Evolutionary conservation across 371 early-diverging fungal genomes (phyloP).

Genomic region (Vittaforma corneae): DNA sequence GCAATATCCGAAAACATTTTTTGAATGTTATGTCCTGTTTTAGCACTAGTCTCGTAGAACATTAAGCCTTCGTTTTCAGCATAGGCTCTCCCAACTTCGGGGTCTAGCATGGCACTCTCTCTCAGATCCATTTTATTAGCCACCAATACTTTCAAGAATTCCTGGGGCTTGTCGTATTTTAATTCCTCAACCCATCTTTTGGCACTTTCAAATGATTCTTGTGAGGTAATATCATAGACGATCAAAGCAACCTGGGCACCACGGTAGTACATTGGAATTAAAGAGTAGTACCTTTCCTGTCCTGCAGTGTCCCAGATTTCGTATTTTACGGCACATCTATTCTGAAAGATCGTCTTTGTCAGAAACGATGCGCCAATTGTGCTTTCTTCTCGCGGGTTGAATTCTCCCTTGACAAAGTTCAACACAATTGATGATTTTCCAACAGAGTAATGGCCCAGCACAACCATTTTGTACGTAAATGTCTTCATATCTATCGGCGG

Average conservation of each 20-base stretch:
- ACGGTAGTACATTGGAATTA: conserved; percentile 86
- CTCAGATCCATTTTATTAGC: conserved; percentile 80
- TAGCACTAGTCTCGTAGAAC: conserved; percentile 82
- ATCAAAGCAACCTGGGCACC: conserved; percentile 83
- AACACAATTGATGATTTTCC: conserved; percentile 58
- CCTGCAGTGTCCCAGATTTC: conserved; percentile 82
- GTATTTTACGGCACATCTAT: conserved; percentile 63
- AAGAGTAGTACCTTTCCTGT: conserved; percentile 81
- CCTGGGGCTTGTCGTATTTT: conserved; percentile 72
- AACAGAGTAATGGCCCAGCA: conserved; percentile 58
- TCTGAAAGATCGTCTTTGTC: conserved; percentile 66
- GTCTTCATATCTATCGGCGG: conserved; percentile 27
- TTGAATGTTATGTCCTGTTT: conserved; percentile 75
- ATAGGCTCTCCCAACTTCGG: conserved; percentile 75
- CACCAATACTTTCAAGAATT: conserved; percentile 71
- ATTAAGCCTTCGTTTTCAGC: conserved; percentile 70
- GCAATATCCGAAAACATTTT: conserved; percentile 53
- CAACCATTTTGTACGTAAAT: conserved; percentile 56
- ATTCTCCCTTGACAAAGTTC: conserved; percentile 86
- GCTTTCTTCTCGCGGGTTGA: conserved; percentile 91
- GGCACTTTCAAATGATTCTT: conserved; percentile 76
- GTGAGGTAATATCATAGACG: conserved; percentile 85
- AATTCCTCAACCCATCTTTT: conserved; percentile 79
- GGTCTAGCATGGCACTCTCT: conserved; percentile 67
- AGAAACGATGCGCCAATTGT: conserved; percentile 99